Base-by-base conservation (phyloP, 345 rosid species). In the Rhodomyrtus tomentosa region DNA sequence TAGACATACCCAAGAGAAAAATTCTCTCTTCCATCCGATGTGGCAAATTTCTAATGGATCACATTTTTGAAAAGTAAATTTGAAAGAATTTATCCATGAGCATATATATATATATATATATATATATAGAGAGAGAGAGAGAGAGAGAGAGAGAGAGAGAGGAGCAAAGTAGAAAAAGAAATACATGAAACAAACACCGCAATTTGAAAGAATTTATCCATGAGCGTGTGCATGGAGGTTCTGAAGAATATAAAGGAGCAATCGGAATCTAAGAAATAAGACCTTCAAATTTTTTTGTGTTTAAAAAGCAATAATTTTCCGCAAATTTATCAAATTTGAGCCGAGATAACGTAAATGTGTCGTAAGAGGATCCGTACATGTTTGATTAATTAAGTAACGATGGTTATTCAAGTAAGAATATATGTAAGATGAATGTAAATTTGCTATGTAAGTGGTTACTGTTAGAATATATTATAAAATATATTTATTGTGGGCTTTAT, bases 401-500 rank as follows among this genome's bases (percentile, higher is more conserved):
- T 15, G 24, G 42, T 7, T 29, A 62, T 29, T 62, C 22, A 29
- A 29, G 42, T 16, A 62, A 16, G 1, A 62, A 20, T 7, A 1
- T 62, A 15, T 29, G 40, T 16, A 29, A 62, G 74, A 29, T 8
- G 40, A 29, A 29, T 7, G 40, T 62, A 29, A 62, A 62, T 16
- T 1, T 29, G 20, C 74, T 1, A 29, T 0, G 3, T 62, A 4
- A 0, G 40, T 29, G 1, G 16, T 62, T 16, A 29, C 22, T 0
- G n/a, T n/a, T n/a, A n/a, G n/a, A n/a, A n/a, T n/a, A n/a, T n/a
- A n/a, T n/a, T n/a, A n/a, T n/a, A n/a, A n/a, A n/a, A n/a, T n/a
- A n/a, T n/a, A n/a, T n/a, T n/a, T n/a, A n/a, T n/a, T n/a, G n/a
- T n/a, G n/a, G n/a, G n/a, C n/a, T n/a, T n/a, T n/a, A n/a, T n/a